Conservation (phyloP, 176 grass and related monocot species). For the Zoysia pacifica region DNA sequence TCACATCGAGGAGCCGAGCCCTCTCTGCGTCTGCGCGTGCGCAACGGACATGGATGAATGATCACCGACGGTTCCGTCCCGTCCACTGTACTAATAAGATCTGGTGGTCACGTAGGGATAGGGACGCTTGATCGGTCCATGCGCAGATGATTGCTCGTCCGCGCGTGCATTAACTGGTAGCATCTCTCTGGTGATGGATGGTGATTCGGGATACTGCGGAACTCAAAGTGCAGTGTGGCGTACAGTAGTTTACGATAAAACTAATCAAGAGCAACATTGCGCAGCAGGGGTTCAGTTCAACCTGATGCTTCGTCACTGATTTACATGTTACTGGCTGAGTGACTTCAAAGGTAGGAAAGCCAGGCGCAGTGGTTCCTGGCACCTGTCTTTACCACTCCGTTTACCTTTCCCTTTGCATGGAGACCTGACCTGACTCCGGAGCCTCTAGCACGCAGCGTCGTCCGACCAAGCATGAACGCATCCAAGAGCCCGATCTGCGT, state of each 20-base stretch:
- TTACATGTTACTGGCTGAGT: not conserved
- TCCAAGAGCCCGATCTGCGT: not conserved
- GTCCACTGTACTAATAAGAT: no score
- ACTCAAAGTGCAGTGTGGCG: no score
- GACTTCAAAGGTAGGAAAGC: conserved; percentile 2
- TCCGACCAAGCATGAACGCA: not conserved
- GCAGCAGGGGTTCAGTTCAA: not conserved
- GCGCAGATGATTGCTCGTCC: no score
- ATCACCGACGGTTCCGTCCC: no score
- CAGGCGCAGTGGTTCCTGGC: not conserved
- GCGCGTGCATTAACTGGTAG: no score
- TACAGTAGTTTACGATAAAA: no score
- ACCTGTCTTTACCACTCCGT: not conserved
- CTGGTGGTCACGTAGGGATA: no score
- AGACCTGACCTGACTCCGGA: not conserved
- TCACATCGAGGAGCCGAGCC: not conserved
- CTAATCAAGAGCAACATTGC: not conserved
- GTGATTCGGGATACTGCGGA: no score
- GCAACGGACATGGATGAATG: no score
- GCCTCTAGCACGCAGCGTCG: not conserved
- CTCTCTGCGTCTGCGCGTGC: no score
- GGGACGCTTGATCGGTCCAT: no score
- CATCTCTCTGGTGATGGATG: no score
- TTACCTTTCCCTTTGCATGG: not conserved
- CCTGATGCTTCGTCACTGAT: not conserved